Conservation (phyloP, 202 grass and related monocot genomes). For the Tripidium arundinaceum region DNA sequence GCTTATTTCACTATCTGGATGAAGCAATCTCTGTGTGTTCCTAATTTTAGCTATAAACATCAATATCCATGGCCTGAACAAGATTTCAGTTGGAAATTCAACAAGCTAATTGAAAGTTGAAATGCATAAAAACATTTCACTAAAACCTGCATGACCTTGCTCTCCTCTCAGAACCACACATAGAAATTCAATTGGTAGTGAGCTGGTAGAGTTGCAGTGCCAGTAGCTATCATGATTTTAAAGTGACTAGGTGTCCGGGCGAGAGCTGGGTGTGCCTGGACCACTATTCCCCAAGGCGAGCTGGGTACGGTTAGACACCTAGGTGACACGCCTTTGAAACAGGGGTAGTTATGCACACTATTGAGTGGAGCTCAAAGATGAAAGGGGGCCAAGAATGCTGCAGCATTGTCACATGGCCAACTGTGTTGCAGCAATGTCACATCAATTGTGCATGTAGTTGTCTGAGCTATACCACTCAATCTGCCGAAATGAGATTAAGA, state of each 20-base stretch:
- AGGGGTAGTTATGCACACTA: background rate
- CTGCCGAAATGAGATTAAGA: too few species aligned
- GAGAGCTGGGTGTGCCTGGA: background rate
- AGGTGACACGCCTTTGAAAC: background rate
- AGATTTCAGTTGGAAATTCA: background rate
- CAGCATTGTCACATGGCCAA: constrained; percentile 4
- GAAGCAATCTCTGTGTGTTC: background rate
- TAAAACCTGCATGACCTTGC: background rate
- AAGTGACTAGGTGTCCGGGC: background rate
- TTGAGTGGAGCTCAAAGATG: background rate
- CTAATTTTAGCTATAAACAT: background rate
- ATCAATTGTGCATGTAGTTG: background rate
- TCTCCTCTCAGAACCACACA: background rate
- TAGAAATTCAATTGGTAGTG: background rate
- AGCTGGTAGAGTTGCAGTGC: background rate
- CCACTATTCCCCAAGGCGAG: background rate
- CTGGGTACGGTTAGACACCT: background rate
- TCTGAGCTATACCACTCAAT: too few species aligned
- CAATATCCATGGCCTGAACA: background rate
- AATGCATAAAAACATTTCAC: background rate
- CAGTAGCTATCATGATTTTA: background rate
- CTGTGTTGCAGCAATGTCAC: background rate
- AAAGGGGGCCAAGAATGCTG: background rate
- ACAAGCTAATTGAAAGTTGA: background rate
- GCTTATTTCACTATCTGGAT: background rate